A percentile compares a stretch with the other conserved stretches of the same genome.
These are phyloP conservation scores for Ramalina intermedia DNA, from an alignment of 495 filamentous ascomycete species.

Conservation along the genomic window DNA sequence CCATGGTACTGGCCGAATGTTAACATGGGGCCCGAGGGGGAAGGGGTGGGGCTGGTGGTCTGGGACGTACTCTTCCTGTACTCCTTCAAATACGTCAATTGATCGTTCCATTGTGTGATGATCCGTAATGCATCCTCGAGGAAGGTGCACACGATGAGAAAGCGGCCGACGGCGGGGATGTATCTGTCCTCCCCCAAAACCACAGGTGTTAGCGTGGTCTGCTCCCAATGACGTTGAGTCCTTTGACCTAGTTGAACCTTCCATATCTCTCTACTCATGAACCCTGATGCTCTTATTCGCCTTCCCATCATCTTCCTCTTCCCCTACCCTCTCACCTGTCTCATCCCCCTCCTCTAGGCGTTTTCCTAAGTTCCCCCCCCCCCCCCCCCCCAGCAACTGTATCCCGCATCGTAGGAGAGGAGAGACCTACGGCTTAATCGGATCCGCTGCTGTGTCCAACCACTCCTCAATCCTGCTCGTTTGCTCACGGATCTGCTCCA, in stretches of 20 bases:
- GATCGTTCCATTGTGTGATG: conserved; percentile 94
- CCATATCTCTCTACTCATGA: background rate
- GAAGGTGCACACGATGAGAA: conserved; percentile 97
- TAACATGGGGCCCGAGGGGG: conserved; percentile 2
- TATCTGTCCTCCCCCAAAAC: conserved; percentile 41
- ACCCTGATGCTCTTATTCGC: too few relatives aligned
- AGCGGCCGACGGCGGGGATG: conserved; percentile 86
- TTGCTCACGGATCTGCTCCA: conserved; percentile 83
- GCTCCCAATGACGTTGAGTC: conserved; percentile 21
- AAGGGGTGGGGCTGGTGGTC: background rate
- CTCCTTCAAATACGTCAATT: conserved; percentile 82
- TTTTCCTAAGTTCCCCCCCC: background rate
- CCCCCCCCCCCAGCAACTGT: background rate
- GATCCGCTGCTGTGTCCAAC: conserved; percentile 77
- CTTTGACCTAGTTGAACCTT: background rate
- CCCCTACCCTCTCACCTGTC: background rate
- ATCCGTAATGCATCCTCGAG: conserved; percentile 93
- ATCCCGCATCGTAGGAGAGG: background rate
- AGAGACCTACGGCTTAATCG: conserved; percentile 81
- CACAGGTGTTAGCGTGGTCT: background rate
- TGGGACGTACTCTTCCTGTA: conserved; percentile 71
- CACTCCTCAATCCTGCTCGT: conserved; percentile 97
- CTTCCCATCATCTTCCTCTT: background rate
- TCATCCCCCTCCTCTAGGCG: background rate
- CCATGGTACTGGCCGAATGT: conserved; percentile 50